Evolutionary conservation across 2,329 filamentous ascomycete genomes (phyloP).

Genomic region (Penicillium occitanis): DNA sequence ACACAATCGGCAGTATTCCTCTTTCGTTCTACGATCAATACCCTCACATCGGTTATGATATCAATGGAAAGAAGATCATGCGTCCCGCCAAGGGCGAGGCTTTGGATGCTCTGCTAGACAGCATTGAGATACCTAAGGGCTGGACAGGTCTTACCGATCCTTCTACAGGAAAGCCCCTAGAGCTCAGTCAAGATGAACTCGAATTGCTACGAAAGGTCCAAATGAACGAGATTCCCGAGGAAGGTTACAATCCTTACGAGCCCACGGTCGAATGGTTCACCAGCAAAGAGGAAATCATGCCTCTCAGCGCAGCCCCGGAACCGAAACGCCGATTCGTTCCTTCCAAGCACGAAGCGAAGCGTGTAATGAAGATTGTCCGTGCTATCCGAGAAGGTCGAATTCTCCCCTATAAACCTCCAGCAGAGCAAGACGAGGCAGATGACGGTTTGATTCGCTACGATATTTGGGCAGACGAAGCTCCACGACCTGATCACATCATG

Average conservation of each 20-base stretch:
- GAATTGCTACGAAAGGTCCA: slow-evolving; percentile 86
- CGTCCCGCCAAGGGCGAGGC: slow-evolving; percentile 91
- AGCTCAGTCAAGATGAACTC: slow-evolving; percentile 82
- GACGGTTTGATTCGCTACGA: slow-evolving; percentile 75
- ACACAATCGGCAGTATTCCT: slow-evolving; percentile 95
- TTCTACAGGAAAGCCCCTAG: slow-evolving; percentile 85
- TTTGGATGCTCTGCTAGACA: slow-evolving; percentile 88
- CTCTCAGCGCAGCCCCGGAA: slow-evolving; percentile 88
- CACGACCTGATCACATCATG: slow-evolving; percentile 82
- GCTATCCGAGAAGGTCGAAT: slow-evolving; percentile 94
- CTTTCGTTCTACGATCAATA: slow-evolving; percentile 96
- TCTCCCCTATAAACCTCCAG: slow-evolving; percentile 77
- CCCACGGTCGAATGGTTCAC: slow-evolving; percentile 94
- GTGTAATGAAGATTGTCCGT: slow-evolving; percentile 94
- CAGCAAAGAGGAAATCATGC: slow-evolving; percentile 87
- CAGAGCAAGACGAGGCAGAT: slow-evolving; percentile 68
- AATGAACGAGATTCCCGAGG: slow-evolving; percentile 80
- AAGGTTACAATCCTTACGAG: slow-evolving; percentile 91
- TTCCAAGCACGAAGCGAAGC: slow-evolving; percentile 94
- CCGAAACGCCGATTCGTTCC: slow-evolving; percentile 94
- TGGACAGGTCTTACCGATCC: slow-evolving; percentile 97
- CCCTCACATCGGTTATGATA: slow-evolving; percentile 97
- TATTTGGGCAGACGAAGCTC: slow-evolving; percentile 90
- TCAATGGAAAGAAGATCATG: slow-evolving; percentile 98
- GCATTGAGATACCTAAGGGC: slow-evolving; percentile 93